Base-by-base conservation (phyloP, 257 asterid genomes). In the Solanum neorickii region DNA sequence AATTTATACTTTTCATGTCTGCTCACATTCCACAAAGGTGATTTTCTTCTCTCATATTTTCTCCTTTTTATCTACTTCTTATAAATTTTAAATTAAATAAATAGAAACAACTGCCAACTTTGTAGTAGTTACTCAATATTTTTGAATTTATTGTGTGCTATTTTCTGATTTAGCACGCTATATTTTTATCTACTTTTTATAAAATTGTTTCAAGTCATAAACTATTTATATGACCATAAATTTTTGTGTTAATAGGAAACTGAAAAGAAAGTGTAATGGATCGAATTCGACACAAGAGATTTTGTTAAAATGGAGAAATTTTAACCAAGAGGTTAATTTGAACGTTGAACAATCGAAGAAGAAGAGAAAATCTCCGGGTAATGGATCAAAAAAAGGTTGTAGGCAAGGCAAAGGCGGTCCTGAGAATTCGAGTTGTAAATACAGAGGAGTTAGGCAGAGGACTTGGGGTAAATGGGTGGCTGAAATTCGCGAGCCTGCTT, bases 401-500 rank as follows among this genome's bases (percentile, higher is more conserved):
- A 88, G 86, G 88, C n/a, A 2, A 27, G 92, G 92, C 9, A 90
- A 88, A 84, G 91, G 91, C 1, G 92, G 92, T 6, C 91, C 91
- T 0, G 92, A 90, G 49, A 90, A 90, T 80, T 78, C 83, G 13
- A 4, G 70, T 14, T 88, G 70, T 35, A 31, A 7, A 20, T 90
- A 76, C 82, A 84, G 92, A 42, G 92, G 92, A 59, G 92, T 90
- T 12, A 68, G 92, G 75, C 89, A 90, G 86, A 87, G 92, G 86
- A 88, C 47, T 20, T 90, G 91, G 92, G 92, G 92, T 7, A 88
- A 87, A 12, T 90, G 92, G 92, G 92, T 88, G 5, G 91, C 92
- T 6, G 92, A 90, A 88, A 90, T 90, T 33, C 70, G 92, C 3
- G 56, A 84, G 6, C 91, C 92, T 10, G 86, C 16, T 8, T 46